Percentiles rank a stretch among this genome's conserved stretches.
Evolutionary conservation across 1,284 basidiomycete species (phyloP).

Genomic region (Ustilago bromivora): DNA sequence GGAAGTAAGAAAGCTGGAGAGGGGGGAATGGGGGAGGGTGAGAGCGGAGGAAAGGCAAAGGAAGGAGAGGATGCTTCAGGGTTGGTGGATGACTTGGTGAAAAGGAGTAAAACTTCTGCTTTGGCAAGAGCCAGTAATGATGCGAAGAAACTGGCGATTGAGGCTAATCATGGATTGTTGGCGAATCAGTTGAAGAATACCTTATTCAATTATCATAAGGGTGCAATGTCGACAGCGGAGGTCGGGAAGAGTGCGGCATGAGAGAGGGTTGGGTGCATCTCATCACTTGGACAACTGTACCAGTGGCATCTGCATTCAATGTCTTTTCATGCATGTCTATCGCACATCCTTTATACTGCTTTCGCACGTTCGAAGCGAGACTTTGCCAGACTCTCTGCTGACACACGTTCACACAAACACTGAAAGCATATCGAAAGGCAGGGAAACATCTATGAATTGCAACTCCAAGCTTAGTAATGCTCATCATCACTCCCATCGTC

Average conservation of each 20-base stretch:
- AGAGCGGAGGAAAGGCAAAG: neutral
- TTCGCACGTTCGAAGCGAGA: too few relatives aligned
- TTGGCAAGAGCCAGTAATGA: constrained; percentile 17
- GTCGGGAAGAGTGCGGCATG: too few relatives aligned
- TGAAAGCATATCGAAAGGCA: too few relatives aligned
- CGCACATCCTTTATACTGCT: too few relatives aligned
- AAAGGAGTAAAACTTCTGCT: constrained; percentile 2
- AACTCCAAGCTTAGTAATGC: neutral
- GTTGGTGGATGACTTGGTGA: constrained; percentile 6
- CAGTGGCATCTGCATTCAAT: too few relatives aligned
- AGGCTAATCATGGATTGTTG: constrained; percentile 90
- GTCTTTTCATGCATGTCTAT: too few relatives aligned
- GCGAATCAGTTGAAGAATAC: constrained; percentile 86
- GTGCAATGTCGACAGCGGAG: too few relatives aligned
- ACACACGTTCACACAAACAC: too few relatives aligned
- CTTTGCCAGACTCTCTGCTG: too few relatives aligned
- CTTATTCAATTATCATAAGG: constrained; percentile 53
- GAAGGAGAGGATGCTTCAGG: neutral
- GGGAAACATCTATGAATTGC: too few relatives aligned
- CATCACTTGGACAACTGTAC: too few relatives aligned
- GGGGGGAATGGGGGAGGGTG: neutral
- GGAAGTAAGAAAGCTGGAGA: neutral
- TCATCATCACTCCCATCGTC: constrained; percentile 1
- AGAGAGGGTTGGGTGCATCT: too few relatives aligned
- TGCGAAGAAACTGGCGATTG: constrained; percentile 84